phyloP scores from a whole-genome alignment of 768 basidiomycete species.

The Trametopsis cervina region DNA sequence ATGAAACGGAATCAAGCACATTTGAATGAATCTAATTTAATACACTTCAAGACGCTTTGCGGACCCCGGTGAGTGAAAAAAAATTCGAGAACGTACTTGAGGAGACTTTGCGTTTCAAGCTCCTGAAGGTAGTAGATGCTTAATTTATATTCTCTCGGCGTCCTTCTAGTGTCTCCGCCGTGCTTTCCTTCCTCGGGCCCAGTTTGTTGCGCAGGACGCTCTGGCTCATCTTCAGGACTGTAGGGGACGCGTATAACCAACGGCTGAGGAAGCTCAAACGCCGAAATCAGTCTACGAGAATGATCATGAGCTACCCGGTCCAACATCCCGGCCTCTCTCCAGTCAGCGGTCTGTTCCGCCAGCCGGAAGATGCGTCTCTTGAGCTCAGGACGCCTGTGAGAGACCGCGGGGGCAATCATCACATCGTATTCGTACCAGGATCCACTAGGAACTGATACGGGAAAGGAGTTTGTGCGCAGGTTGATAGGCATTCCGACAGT shows the following conservation, averaged over 20 bases:
- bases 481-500: constrained; percentile 35
- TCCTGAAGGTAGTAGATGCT: constrained; percentile 36
- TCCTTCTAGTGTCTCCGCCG: constrained; percentile 9
- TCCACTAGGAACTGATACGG: constrained; percentile 38
- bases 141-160: constrained; percentile 34
- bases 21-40: constrained; percentile 10
- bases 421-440: constrained; percentile 44
- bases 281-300: constrained; percentile 39
- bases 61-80: constrained; percentile 1
- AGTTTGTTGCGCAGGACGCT: constrained; percentile 16
- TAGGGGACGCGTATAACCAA: constrained; percentile 32
- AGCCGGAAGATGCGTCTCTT: constrained; percentile 41
- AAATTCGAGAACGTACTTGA: constrained; percentile 27
- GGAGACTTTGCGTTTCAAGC: constrained; percentile 37
- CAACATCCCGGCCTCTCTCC: constrained; percentile 33
- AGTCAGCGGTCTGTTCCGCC: constrained; percentile 36
- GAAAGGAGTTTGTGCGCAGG: constrained; percentile 48
- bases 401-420: constrained; percentile 21
- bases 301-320: constrained; percentile 41
- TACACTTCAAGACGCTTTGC: constrained; percentile 11
- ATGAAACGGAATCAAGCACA: constrained; percentile 4
- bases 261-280: constrained; percentile 34
- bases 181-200: constrained; percentile 18
- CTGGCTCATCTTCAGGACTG: constrained; percentile 40
- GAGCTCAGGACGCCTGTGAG: constrained; percentile 31